Evolutionary conservation across 169 alveolate species (phyloP).

Genomic region (Perkinsus chesapeaki): DNA sequence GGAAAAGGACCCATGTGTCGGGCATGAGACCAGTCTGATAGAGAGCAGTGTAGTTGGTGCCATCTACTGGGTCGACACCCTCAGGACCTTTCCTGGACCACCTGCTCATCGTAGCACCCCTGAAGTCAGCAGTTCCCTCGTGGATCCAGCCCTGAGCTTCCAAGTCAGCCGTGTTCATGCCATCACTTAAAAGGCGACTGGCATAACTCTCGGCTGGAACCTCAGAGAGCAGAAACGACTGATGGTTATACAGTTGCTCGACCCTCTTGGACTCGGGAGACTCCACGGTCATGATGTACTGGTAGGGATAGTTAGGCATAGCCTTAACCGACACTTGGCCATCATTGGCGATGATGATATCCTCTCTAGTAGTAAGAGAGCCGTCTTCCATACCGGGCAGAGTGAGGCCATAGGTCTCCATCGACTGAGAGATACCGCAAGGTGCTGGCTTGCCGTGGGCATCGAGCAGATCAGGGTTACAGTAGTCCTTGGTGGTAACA

Average conservation of each 20-base stretch:
- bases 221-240: background rate
- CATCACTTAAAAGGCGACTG: background rate
- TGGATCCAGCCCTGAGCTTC: background rate
- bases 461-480: background rate
- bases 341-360: background rate
- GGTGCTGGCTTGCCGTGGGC: background rate
- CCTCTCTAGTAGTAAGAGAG: background rate
- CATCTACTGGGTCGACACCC: background rate
- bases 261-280: background rate
- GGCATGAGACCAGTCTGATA: background rate
- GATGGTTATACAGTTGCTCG: background rate
- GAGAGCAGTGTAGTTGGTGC: background rate
- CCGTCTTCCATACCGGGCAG: background rate
- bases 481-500: background rate
- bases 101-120: background rate
- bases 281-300: background rate
- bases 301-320: background rate
- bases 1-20: background rate
- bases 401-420: background rate
- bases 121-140: background rate
- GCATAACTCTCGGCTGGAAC: background rate
- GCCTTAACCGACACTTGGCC: background rate
- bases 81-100: background rate
- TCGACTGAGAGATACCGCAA: background rate
- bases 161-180: background rate